Evolutionary conservation across 2,329 filamentous ascomycete genomes (phyloP), one percentile per base, ranked within the genome.

Genomic region (Aspergillus puulaauensis): DNA sequence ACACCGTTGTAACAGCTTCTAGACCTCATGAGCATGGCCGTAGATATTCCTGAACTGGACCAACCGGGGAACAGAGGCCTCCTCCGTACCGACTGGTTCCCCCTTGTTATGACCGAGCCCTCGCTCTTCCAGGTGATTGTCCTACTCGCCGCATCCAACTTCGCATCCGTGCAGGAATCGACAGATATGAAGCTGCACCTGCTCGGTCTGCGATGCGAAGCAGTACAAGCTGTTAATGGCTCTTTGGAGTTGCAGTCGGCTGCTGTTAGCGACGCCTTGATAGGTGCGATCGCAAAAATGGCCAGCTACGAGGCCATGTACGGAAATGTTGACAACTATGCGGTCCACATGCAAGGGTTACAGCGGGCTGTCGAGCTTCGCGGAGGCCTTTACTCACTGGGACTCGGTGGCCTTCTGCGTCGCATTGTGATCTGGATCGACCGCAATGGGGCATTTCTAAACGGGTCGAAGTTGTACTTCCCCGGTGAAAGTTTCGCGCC

Each of bases 301-400:
- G 80, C 80, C 9, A 78, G 76, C 59, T 83, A 80, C 64, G 81
- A 83, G 63, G 79, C 79, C n/a, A 77, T 82, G 59, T 81, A 77
- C 61, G 80, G 80, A 21, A 72, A 74, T 19, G 62, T 72, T 19
- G 65, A 70, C 3, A 71, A 73, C 14, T 82, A 79, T 58, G 67
- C 73, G 51, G 74, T 76, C 3, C 80, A 83, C 68, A 82, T 83
- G 80, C 68, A 69, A 1, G 80, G 76, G 4, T 68, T 82, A 24
- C 60, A 65, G 39, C 68, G 72, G 17, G 78, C 81, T 68, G 68
- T 83, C 11, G 68, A 68, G 17, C 59, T 80, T 43, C 73, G 80
- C 17, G 80, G 80, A 4, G 80, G 81, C 3, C 62, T 83, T 12
- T 52, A 64, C 3, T 65, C 66, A 3, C 69, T 82, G 1, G 79